Evolutionary conservation across 2,329 filamentous ascomycete species (phyloP), one percentile per base, ranked within the genome.

Genomic region (Pseudodiploospora longispora): DNA sequence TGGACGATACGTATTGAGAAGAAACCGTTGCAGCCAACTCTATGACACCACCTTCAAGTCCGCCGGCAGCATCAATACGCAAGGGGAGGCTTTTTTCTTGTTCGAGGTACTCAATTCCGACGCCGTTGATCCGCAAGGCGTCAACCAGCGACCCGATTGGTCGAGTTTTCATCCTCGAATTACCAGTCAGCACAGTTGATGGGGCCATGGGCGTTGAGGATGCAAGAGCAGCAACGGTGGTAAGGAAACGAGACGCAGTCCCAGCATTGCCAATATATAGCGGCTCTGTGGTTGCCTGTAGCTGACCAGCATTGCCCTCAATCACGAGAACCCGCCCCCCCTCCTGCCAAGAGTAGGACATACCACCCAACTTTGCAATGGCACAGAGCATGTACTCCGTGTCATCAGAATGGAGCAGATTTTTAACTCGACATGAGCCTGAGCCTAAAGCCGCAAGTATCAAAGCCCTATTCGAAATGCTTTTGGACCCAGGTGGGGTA

Each of bases 1-100:
- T 82, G 2, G 91, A 96, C 0, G 93, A 97, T 33, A 98, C 93
- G 60, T 97, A 98, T 67, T 98, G 93, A n/a, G 93, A 97, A 6
- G 93, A 98, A 10, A 97, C 85, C 36, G 93, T 97, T 1, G 93
- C 93, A 8, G 90, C 88, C 45, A 98, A 75, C 61, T 95, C 86
- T 55, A 98, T 96, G 29, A 85, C 74, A 33, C 93, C 93, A 44
- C 90, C 91, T 38, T 81, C 78, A 53, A 96, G 84, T 4, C 90
- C 91, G 39, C 82, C 83, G 27, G 85, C 85, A 38, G 93, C 89
- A 49, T 83, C 78, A 41, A 98, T 84, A 47, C 82, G 80, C 9
- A 98, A 69, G 0, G 93, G 93, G 36, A 98, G 71, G 61, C 90
- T 94, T 51, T 85, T 80, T 51, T 88, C 78, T 52, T 83, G 83